Evolutionary conservation across 345 rosid genomes (phyloP).

Genomic region (Heritiera littoralis): DNA sequence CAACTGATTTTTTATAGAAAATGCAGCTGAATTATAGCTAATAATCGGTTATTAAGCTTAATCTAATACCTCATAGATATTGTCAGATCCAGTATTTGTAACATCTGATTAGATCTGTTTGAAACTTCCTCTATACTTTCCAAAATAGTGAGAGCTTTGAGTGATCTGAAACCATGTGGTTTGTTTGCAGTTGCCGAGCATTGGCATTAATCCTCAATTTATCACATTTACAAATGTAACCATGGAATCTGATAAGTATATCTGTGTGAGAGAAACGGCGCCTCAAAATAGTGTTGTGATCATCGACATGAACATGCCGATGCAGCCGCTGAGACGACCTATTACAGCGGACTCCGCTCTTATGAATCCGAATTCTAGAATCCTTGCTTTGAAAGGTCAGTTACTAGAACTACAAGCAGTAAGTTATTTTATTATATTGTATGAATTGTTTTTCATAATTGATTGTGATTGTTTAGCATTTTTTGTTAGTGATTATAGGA

Average conservation of each 20-base stretch:
- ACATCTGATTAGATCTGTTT: slow-evolving; percentile 27
- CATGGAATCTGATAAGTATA: slow-evolving; percentile 97
- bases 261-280: slow-evolving; percentile 95
- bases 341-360: slow-evolving; percentile 96
- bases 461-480: background rate
- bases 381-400: slow-evolving; percentile 81
- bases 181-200: slow-evolving; percentile 68
- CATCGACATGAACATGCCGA: slow-evolving; percentile 91
- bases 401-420: background rate
- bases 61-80: background rate
- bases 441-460: background rate
- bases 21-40: slow-evolving; percentile 18
- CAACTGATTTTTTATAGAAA: slow-evolving; percentile 5
- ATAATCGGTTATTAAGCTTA: slow-evolving; percentile 11
- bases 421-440: background rate
- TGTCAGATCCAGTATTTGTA: background rate
- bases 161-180: slow-evolving; percentile 25
- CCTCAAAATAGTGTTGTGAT: slow-evolving; percentile 97
- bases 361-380: slow-evolving; percentile 87
- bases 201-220: slow-evolving; percentile 84
- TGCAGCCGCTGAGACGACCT: slow-evolving; percentile 93
- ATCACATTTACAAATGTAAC: slow-evolving; percentile 93
- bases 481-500: background rate
- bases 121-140: background rate
- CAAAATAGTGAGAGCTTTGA: slow-evolving; percentile 20